Conservation (phyloP, 768 basidiomycete genomes). For the Amanita subjunquillea region DNA sequence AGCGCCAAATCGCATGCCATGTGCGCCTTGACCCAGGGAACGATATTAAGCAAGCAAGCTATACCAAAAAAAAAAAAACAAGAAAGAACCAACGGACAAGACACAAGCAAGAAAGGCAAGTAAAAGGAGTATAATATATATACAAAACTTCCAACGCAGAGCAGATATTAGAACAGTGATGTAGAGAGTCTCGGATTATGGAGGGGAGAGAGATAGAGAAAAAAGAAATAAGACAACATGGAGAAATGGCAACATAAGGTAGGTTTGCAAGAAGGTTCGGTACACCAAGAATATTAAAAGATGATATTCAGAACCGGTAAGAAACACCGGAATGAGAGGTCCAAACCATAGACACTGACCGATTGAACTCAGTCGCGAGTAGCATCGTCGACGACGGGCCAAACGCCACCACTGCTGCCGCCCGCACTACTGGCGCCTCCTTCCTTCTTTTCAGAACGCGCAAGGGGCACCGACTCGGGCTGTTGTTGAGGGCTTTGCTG, state of each 20-base stretch:
- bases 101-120: background rate
- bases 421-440: conserved; percentile 14
- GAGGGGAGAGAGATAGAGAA: background rate
- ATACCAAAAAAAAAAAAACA: background rate
- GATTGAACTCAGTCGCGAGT: conserved; percentile 14
- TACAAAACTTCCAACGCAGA: background rate
- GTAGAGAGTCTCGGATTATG: background rate
- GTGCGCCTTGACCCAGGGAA: background rate
- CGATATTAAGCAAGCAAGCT: background rate
- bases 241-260: background rate
- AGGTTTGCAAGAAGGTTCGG: background rate
- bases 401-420: conserved; percentile 16
- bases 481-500: background rate
- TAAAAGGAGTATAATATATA: background rate
- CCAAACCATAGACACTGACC: background rate
- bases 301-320: background rate
- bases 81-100: background rate
- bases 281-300: background rate
- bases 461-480: conserved; percentile 5
- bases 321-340: no score
- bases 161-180: background rate
- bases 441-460: conserved; percentile 2
- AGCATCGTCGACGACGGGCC: conserved; percentile 21
- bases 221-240: background rate
- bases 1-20: background rate